Percentiles rank a stretch among this genome's conserved stretches.
phyloP scores from a whole-genome alignment of 139 green algal genomes.

The Chlorella sp. region DNA sequence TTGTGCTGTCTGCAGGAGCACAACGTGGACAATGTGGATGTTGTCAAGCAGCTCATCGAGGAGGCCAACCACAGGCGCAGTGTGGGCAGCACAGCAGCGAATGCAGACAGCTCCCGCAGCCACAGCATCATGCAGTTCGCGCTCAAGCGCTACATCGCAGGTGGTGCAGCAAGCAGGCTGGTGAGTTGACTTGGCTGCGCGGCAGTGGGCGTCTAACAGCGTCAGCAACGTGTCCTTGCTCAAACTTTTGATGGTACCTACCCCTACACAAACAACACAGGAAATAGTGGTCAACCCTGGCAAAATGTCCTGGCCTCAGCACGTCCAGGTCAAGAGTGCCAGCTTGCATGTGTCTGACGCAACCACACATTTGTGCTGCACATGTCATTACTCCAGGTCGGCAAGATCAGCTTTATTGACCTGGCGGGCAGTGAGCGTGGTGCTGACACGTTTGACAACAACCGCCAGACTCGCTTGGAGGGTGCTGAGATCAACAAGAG shows the following conservation, averaged over 20 bases:
- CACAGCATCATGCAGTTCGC: slow-evolving; percentile 94
- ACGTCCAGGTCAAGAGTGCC: too few relatives aligned
- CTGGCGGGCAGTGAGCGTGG: slow-evolving; percentile 93
- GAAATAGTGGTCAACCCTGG: too few relatives aligned
- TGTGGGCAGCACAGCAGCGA: slow-evolving; percentile 90
- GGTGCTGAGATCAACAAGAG: slow-evolving; percentile 99
- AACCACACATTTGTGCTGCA: too few relatives aligned
- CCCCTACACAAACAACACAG: too few relatives aligned
- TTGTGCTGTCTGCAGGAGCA: slow-evolving; percentile 73
- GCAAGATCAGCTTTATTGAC: slow-evolving; percentile 98
- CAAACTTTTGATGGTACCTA: too few relatives aligned
- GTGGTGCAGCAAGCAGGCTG: slow-evolving; percentile 37
- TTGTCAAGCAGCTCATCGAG: slow-evolving; percentile 75
- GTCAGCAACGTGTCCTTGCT: too few relatives aligned
- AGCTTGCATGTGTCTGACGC: too few relatives aligned
- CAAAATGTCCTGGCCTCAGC: too few relatives aligned
- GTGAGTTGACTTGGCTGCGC: too few relatives aligned
- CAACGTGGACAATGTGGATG: slow-evolving; percentile 35
- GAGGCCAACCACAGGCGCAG: slow-evolving; percentile 60
- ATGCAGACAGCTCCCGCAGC: slow-evolving; percentile 90
- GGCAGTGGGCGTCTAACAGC: too few relatives aligned
- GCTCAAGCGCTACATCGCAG: slow-evolving; percentile 48
- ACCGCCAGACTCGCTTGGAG: slow-evolving; percentile 78
- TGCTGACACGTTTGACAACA: slow-evolving; percentile 95
- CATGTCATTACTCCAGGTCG: too few relatives aligned